Conservation (phyloP, 257 asterid genomes). For the Scutellaria baicalensis region DNA sequence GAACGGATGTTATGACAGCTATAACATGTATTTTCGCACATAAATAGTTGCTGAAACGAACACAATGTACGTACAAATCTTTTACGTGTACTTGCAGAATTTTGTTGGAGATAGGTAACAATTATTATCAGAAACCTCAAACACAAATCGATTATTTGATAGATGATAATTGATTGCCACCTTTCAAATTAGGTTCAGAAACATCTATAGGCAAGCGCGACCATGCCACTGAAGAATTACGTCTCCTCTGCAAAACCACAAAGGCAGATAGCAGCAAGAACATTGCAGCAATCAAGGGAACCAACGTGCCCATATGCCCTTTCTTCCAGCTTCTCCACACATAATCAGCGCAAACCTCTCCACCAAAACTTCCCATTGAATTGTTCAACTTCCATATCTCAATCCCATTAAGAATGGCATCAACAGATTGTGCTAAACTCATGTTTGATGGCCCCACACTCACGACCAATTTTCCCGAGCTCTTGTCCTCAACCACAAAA, state of each 20-base stretch:
- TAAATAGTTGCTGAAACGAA: background rate
- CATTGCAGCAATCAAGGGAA: conserved; percentile 49
- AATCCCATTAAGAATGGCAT: conserved; percentile 79
- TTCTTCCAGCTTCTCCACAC: conserved; percentile 58
- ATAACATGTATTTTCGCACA: background rate
- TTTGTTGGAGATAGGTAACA: background rate
- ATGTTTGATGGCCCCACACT: conserved; percentile 71
- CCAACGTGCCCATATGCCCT: conserved; percentile 25
- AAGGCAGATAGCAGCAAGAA: conserved; percentile 51
- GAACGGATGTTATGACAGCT: background rate
- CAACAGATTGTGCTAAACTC: conserved; percentile 60
- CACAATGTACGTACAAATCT: background rate
- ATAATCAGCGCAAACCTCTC: conserved; percentile 47
- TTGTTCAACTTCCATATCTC: conserved; percentile 83
- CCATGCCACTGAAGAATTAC: conserved; percentile 42
- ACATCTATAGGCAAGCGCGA: conserved; percentile 66
- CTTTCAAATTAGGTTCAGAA: conserved; percentile 46
- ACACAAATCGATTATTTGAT: conserved; percentile 8
- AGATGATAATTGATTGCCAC: conserved; percentile 27
- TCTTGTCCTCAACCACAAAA: conserved; percentile 45
- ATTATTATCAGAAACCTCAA: background rate
- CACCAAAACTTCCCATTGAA: conserved; percentile 65
- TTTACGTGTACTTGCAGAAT: conserved; percentile 9
- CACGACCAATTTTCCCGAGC: conserved; percentile 36
- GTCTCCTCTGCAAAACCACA: conserved; percentile 47